Conservation (phyloP, 257 asterid species). For the Solanum sparsipilum region DNA sequence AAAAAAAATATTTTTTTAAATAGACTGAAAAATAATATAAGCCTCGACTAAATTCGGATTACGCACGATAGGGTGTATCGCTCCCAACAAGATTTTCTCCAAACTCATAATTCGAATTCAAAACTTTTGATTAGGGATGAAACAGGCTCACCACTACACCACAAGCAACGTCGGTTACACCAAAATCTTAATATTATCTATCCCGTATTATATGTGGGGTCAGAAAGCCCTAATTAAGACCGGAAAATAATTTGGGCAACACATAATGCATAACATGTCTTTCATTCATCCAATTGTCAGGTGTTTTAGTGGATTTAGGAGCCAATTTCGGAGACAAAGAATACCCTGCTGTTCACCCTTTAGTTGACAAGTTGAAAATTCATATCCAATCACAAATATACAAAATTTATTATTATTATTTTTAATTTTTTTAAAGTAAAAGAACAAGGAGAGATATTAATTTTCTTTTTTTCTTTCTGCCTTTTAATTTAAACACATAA, state of each 20-base stretch:
- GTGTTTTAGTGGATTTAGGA: constrained; percentile 49
- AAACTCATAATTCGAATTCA: too few species aligned
- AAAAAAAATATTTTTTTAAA: too few species aligned
- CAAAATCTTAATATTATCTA: background rate
- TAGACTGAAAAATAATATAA: background rate
- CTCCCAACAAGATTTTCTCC: fast-evolving
- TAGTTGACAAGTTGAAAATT: constrained; percentile 16
- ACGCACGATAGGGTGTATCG: fast-evolving
- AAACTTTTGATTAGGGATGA: too few species aligned
- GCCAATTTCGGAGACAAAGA: constrained; percentile 39
- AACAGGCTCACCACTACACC: fast-evolving
- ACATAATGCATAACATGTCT: constrained; percentile 7
- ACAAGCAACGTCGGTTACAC: background rate
- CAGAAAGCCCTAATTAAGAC: background rate
- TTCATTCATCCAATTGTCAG: constrained; percentile 62
- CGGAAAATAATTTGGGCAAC: background rate
- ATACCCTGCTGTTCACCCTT: constrained; percentile 23
- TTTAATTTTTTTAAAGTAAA: background rate
- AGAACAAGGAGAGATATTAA: background rate
- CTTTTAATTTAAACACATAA: background rate
- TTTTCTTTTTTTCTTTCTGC: background rate
- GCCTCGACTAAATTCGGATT: fast-evolving
- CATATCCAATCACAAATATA: background rate
- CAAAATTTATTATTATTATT: background rate
- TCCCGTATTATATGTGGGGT: background rate